Percentiles rank a stretch among this genome's conserved stretches.
These are phyloP conservation scores for Clarireedia hainanense DNA, from an alignment of 2,329 filamentous ascomycete species.

Conservation along the genomic window DNA sequence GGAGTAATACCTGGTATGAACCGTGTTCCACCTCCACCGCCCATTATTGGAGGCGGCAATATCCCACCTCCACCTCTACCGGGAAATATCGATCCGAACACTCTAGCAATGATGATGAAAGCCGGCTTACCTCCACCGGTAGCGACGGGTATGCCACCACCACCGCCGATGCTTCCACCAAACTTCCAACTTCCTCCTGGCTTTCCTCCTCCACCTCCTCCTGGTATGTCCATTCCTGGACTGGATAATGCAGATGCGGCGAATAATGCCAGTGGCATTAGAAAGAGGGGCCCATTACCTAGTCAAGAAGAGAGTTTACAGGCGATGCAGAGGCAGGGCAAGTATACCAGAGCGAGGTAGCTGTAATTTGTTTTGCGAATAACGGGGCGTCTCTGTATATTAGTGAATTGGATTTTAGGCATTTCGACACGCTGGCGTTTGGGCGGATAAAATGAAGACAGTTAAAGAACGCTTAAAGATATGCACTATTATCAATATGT, in stretches of 20 bases:
- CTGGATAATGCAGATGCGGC: conserved; percentile 15
- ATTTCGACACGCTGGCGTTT: conserved; percentile 2
- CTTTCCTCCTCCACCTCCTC: conserved; percentile 33
- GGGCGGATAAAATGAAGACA: not conserved
- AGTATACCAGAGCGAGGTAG: conserved; percentile 44
- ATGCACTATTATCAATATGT: not conserved
- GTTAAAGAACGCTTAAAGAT: not conserved
- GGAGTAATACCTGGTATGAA: conserved; percentile 40
- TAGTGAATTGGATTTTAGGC: conserved; percentile 3
- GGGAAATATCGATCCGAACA: conserved; percentile 5
- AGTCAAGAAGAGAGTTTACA: conserved; percentile 78
- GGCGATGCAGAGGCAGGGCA: conserved; percentile 62
- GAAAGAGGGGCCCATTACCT: conserved; percentile 63
- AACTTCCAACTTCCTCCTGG: conserved; percentile 23
- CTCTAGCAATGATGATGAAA: conserved; percentile 37
- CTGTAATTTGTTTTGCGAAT: not conserved
- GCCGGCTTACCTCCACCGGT: conserved; percentile 52
- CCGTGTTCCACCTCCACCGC: conserved; percentile 28
- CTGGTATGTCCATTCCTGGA: conserved; percentile 28
- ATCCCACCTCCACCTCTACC: conserved; percentile 6
- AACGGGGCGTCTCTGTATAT: conserved; percentile 12
- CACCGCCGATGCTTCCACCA: conserved; percentile 39
- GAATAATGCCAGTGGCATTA: conserved; percentile 32
- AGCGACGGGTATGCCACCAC: conserved; percentile 33
- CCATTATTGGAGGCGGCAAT: conserved; percentile 18